Evolutionary conservation across 768 basidiomycete genomes (phyloP), one percentile per base, ranked within the genome.

Genomic region (Trametes meyenii): DNA sequence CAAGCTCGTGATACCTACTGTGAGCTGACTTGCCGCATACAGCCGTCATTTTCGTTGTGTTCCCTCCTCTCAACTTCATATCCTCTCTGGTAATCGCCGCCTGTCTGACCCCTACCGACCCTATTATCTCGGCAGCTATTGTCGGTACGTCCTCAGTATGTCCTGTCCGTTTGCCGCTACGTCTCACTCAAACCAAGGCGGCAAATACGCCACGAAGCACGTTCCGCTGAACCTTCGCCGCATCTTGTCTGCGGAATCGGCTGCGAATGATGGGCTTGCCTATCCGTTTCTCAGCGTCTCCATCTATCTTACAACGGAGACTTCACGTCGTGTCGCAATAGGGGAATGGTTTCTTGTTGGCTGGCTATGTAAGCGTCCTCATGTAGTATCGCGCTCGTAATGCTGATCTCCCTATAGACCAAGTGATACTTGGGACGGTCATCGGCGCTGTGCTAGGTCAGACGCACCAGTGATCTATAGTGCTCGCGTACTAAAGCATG

Each of bases 201-300:
- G 91, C 0, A 85, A 80, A 61, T 93, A 82, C 65, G 90, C 91
- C 0, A 73, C 78, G 14, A 83, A 80, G 58, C 83, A 92, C 67
- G 90, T 93, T 4, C 89, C 90, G 4, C 63, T 76, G 5, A 88
- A 92, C 54, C 79, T 98, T 23, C 85, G 96, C 29, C 88, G 85
- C 23, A 81, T 97, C 44, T 78, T 97, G 7, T 84, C 90, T 0
- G 93, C 92, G 0, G 96, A 98, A 74, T 92, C 91, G 5, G 97
- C 96, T 0, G 88, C 92, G 7, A 99, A 99, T 73, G 97, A 98
- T 67, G 97, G 97, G 1, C 81, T 98, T 14, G 94, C 96, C 1
- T 97, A 96, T 72, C 95, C 95, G 0, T 98, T 98, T 72, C 79
- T 98, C 57, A 83, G 85, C 26, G 81, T 98, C 54, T 85, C 96